Conservation (phyloP, 2,329 filamentous ascomycete genomes). For the Zymoseptoria tritici region DNA sequence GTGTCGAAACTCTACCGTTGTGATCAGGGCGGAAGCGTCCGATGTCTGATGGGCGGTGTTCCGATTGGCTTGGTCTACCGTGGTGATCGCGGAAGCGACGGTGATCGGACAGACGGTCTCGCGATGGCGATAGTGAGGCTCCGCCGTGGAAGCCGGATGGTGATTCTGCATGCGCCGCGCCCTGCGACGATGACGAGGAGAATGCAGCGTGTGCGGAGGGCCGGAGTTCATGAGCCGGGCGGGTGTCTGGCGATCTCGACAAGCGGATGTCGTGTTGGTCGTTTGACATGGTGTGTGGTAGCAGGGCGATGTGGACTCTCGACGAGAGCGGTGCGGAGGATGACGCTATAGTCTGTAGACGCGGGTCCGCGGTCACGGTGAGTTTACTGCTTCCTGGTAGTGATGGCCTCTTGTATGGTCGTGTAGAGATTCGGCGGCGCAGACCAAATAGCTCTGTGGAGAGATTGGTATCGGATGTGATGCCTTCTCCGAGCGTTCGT, state of each 20-base stretch:
- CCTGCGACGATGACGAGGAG: not conserved
- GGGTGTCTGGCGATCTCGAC: not conserved
- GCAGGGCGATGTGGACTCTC: not conserved
- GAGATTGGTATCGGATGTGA: constrained; percentile 7
- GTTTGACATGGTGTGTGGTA: not conserved
- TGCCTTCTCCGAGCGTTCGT: constrained; percentile 16
- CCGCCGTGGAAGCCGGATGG: not conserved
- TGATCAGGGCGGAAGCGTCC: not conserved
- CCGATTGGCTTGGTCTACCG: constrained; percentile 10
- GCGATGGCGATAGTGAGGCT: not conserved
- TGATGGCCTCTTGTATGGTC: constrained; percentile 2
- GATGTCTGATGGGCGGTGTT: not conserved
- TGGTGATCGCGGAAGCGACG: constrained; percentile 21
- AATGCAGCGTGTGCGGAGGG: not conserved
- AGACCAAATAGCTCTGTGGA: constrained; percentile 16
- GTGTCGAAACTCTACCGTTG: not conserved
- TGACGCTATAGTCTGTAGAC: not conserved
- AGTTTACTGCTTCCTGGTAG: not conserved
- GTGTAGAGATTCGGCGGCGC: constrained; percentile 6
- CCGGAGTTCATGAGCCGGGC: not conserved
- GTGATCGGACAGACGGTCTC: constrained; percentile 12
- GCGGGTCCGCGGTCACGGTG: constrained; percentile 1
- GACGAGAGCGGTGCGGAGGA: not conserved
- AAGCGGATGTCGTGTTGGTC: not conserved
- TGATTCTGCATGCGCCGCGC: not conserved